These are phyloP conservation scores for Lagenidium giganteum DNA, from an alignment of 352 stramenopile genomes.

Conservation along the genomic window DNA sequence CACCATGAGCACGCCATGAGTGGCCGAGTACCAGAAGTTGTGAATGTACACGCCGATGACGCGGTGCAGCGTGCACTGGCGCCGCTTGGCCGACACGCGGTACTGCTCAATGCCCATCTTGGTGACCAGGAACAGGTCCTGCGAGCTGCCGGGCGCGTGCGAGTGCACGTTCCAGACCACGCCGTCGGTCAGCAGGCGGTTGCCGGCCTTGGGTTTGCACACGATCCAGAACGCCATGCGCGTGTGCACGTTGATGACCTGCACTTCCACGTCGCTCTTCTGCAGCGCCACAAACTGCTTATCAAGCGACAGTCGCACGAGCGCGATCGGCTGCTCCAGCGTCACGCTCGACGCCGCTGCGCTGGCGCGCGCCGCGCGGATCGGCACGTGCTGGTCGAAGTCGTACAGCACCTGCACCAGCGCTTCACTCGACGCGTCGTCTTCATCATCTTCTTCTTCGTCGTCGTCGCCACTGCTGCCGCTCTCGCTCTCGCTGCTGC, in stretches of 20 bases:
- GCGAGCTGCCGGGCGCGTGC: constrained; percentile 30
- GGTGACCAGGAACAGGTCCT: constrained; percentile 75
- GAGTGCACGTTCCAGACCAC: constrained; percentile 68
- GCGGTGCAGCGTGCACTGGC: constrained; percentile 48
- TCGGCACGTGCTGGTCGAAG: constrained; percentile 18
- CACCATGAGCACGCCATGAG: constrained; percentile 58
- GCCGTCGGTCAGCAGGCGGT: constrained; percentile 51
- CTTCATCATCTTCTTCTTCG: constrained; percentile 4
- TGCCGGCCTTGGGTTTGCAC: constrained; percentile 59
- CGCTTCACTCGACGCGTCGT: neutral
- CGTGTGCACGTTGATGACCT: constrained; percentile 46
- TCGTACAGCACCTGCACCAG: constrained; percentile 33
- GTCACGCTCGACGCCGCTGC: neutral
- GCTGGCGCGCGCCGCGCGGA: neutral
- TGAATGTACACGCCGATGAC: constrained; percentile 56
- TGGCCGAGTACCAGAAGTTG: constrained; percentile 67
- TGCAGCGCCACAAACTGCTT: constrained; percentile 67
- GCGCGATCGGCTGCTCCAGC: constrained; percentile 18
- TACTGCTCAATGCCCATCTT: constrained; percentile 75
- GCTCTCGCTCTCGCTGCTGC: neutral
- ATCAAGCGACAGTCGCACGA: constrained; percentile 58
- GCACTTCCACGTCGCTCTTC: constrained; percentile 79
- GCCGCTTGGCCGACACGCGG: constrained; percentile 51
- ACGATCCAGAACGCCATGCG: constrained; percentile 59
- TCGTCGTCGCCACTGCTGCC: neutral